phyloP scores from a whole-genome alignment of 495 filamentous ascomycete genomes.

The Oleoguttula mirabilis region DNA sequence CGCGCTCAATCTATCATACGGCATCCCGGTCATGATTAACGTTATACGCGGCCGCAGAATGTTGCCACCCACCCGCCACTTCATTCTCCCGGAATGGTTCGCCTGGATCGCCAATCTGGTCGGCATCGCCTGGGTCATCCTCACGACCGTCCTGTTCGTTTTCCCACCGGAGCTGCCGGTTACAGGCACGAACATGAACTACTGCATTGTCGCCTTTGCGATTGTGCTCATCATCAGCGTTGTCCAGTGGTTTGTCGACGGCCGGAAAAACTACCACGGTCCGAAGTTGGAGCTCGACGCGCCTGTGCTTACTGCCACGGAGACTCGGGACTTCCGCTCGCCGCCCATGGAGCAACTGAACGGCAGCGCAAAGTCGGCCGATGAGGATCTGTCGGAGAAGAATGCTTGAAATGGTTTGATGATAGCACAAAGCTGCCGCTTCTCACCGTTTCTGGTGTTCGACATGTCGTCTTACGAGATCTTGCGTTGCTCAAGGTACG shows the following conservation, averaged over 20 bases:
- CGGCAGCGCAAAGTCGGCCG: too few relatives aligned
- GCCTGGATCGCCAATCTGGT: constrained; percentile 56
- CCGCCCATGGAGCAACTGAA: not conserved
- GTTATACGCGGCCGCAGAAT: constrained; percentile 51
- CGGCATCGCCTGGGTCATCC: constrained; percentile 49
- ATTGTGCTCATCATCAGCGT: constrained; percentile 54
- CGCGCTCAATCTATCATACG: constrained; percentile 58
- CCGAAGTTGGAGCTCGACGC: constrained; percentile 29
- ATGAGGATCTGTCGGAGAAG: too few relatives aligned
- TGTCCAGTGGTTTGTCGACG: constrained; percentile 61
- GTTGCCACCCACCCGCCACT: constrained; percentile 47
- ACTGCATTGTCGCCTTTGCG: constrained; percentile 48
- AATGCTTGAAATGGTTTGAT: too few relatives aligned
- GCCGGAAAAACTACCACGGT: constrained; percentile 57
- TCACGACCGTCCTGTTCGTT: constrained; percentile 65
- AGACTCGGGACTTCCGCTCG: not conserved
- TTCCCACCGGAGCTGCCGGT: constrained; percentile 60
- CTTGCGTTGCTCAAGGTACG: too few relatives aligned
- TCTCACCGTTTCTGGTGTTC: too few relatives aligned
- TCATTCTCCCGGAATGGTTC: constrained; percentile 44
- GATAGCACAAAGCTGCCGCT: too few relatives aligned
- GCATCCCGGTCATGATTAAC: constrained; percentile 58
- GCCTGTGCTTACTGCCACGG: constrained; percentile 3
- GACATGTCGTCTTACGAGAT: too few relatives aligned
- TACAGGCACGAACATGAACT: constrained; percentile 57